Base-by-base conservation (phyloP, 2,329 filamentous ascomycete species). In the Catunica adiposa region DNA sequence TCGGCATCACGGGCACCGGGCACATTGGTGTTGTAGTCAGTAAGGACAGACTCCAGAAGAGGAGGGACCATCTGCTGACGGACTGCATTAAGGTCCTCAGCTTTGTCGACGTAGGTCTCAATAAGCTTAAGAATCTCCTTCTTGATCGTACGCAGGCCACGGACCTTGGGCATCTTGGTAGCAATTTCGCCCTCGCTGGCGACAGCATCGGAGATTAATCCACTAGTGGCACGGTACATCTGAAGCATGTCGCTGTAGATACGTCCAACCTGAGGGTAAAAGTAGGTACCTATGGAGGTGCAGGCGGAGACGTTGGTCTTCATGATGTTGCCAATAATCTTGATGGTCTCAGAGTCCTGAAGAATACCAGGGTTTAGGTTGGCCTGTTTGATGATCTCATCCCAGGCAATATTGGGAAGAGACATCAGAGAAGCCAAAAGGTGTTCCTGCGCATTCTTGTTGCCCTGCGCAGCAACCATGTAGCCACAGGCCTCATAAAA, bases 291-390 rank as follows among this genome's bases (percentile, higher is more conserved):
- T 58, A 98, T 92, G 0, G 92, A 97, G 37, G 86, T 87, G 69
- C 92, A 98, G 37, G 92, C 92, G n/a, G 94, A 90, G 3, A 98
- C 92, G 64, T 98, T 98, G 0, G 92, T 98, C 78, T 98, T 98
- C 92, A 98, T 98, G 66, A 98, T 96, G 70, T 98, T 98, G 62
- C 92, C 92, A 60, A 98, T 89, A 62, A 98, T 83, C 74, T 98
- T 98, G 73, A 98, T 97, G 0, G 89, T 94, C 62, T 98, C 89
- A 9, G 83, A 75, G 64, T 97, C 89, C 67, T 97, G 88, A 11
- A 98, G 76, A 62, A 92, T 89, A 22, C 82, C 77, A 0, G 92
- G 88, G 66, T 96, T 83, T 59, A 84, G 77, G 55, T 87, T 92
- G 23, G 92, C 92, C 65, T 85, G 80, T 62, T 81, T 80, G 66